Conservation (phyloP, 2,329 filamentous ascomycete species). For the Ceratocystis albifundus region DNA sequence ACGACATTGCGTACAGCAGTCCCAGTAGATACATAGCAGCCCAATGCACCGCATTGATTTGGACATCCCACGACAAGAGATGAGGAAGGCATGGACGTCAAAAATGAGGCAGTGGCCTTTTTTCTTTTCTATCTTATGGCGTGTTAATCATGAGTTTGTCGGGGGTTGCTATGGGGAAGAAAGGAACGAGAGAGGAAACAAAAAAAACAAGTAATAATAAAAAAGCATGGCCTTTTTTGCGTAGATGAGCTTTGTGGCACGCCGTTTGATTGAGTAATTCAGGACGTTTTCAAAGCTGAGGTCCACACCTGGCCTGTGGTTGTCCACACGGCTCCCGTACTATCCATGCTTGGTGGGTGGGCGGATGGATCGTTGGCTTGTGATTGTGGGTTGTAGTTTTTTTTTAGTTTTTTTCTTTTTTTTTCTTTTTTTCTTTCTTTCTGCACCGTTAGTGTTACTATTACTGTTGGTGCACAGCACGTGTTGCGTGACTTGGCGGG, state of each 20-base stretch:
- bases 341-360: background rate
- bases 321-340: background rate
- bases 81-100: background rate
- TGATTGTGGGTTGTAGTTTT: background rate
- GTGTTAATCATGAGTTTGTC: slow-evolving; percentile 1
- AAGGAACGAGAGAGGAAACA: background rate
- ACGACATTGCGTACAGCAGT: too few species aligned
- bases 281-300: slow-evolving; percentile 2
- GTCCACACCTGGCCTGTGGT: background rate
- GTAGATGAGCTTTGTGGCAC: background rate
- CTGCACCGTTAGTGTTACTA: slow-evolving; percentile 7
- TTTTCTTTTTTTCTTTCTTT: background rate
- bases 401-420: background rate
- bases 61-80: too few species aligned
- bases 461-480: slow-evolving; percentile 3
- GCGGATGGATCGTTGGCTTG: too few species aligned
- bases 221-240: background rate
- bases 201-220: background rate
- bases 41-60: too few species aligned
- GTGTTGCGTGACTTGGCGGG: background rate
- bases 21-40: too few species aligned
- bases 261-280: background rate
- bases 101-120: background rate
- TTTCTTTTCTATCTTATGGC: too few species aligned
- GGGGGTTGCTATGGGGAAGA: background rate